phyloP scores from a whole-genome alignment of 495 filamentous ascomycete species.

The Haplographium delicatum region DNA sequence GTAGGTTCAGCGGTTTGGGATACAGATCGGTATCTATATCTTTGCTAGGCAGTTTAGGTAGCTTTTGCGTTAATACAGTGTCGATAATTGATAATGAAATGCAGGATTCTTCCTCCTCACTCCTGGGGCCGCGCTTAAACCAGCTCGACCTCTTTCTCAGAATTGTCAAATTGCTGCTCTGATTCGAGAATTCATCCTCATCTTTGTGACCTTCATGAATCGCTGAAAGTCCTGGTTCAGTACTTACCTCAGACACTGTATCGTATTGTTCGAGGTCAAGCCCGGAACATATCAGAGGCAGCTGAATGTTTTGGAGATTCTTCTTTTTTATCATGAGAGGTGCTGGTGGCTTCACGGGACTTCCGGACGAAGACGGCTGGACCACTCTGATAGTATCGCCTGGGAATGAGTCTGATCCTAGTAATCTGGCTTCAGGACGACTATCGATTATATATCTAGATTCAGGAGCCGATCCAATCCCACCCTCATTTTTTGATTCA shows the following conservation, averaged over 20 bases:
- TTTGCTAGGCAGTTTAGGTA: no score
- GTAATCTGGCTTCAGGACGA: constrained; percentile 27
- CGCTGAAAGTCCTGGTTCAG: constrained; percentile 14
- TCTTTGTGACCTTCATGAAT: constrained; percentile 26
- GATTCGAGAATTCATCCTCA: constrained; percentile 8
- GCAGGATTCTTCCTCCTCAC: constrained; percentile 31
- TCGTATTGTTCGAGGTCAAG: constrained; percentile 13
- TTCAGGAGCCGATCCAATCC: constrained; percentile 30
- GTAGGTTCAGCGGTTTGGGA: constrained; percentile 5
- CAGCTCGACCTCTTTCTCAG: constrained; percentile 58
- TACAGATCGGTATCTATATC: neutral
- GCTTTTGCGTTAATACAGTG: no score
- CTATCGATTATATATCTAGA: constrained; percentile 21
- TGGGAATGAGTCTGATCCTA: constrained; percentile 31
- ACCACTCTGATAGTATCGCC: constrained; percentile 49
- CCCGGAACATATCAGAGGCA: constrained; percentile 13
- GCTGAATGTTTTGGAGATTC: constrained; percentile 17
- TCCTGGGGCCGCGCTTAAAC: constrained; percentile 56
- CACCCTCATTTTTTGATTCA: constrained; percentile 4
- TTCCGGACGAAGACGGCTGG: constrained; percentile 28
- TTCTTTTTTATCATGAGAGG: constrained; percentile 55
- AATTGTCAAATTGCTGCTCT: constrained; percentile 21
- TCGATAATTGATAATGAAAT: no score
- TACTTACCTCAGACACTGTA: neutral
- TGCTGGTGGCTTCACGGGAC: constrained; percentile 17